These are phyloP conservation scores for Zygotorulaspora mrakii DNA, from an alignment of 1,139 yeast species.

Conservation along the genomic window DNA sequence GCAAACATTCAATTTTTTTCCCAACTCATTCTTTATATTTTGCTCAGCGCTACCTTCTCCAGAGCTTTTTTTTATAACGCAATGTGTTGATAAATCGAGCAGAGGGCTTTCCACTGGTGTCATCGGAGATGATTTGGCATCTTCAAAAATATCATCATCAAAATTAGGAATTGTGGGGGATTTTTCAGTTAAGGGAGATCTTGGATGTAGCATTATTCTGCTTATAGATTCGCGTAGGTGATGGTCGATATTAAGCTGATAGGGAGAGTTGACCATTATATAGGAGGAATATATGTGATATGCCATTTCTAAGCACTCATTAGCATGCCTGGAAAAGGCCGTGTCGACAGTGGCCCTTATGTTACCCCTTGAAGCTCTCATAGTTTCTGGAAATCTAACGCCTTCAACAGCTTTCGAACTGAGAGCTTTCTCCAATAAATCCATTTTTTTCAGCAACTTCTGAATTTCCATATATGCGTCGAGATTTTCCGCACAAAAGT, in stretches of 20 bases:
- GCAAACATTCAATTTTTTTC: background rate
- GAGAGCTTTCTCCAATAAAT: constrained; percentile 36
- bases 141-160: constrained; percentile 4
- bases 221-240: constrained; percentile 49
- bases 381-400: constrained; percentile 15
- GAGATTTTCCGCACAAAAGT: constrained; percentile 71
- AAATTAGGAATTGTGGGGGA: constrained; percentile 7
- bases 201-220: constrained; percentile 42
- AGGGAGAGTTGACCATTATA: constrained; percentile 67
- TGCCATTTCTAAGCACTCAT: constrained; percentile 53
- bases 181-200: constrained; percentile 29
- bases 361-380: constrained; percentile 19
- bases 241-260: constrained; percentile 67
- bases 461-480: constrained; percentile 62
- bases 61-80: background rate
- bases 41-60: background rate
- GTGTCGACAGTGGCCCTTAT: constrained; percentile 30
- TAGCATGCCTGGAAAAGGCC: constrained; percentile 45
- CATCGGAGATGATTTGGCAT: background rate
- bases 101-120: background rate
- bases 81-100: background rate
- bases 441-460: constrained; percentile 42
- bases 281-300: constrained; percentile 65
- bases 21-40: background rate
- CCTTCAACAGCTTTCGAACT: constrained; percentile 27